Conservation (phyloP, 768 basidiomycete genomes). For the Termitomyces sp. region DNA sequence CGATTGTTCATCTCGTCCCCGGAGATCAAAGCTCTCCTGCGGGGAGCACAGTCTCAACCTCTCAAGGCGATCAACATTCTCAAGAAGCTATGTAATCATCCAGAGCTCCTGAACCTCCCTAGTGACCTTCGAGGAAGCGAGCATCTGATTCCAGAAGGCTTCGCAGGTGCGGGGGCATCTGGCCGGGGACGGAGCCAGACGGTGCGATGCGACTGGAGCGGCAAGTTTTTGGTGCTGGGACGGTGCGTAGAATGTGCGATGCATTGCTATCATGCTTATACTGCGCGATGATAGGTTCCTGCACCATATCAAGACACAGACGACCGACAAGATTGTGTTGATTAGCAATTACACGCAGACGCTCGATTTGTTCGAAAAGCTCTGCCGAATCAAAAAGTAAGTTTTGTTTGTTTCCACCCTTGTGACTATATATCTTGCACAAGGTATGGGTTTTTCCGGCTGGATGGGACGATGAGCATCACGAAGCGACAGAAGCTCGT, state of each 20-base stretch:
- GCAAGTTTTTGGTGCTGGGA: constrained; percentile 92
- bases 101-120: constrained; percentile 83
- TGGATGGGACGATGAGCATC: constrained; percentile 95
- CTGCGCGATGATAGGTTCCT: constrained; percentile 62
- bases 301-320: constrained; percentile 73
- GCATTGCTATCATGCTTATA: background rate
- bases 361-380: constrained; percentile 85
- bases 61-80: constrained; percentile 92
- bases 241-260: constrained; percentile 39
- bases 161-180: constrained; percentile 50
- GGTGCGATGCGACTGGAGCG: constrained; percentile 79
- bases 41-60: constrained; percentile 87
- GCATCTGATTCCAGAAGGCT: constrained; percentile 75
- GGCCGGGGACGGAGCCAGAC: constrained; percentile 37
- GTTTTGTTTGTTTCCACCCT: too few species aligned
- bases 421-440: too few species aligned
- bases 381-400: constrained; percentile 82
- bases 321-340: constrained; percentile 91
- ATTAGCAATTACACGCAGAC: constrained; percentile 98
- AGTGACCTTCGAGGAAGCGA: constrained; percentile 81
- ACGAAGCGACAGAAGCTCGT: constrained; percentile 92
- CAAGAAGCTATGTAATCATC: constrained; percentile 95
- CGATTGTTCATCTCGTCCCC: constrained; percentile 89
- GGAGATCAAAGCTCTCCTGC: constrained; percentile 84
- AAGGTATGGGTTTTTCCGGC: constrained; percentile 87